Conservation (phyloP, 2,329 filamentous ascomycete species). For the Penicillium sp. region DNA sequence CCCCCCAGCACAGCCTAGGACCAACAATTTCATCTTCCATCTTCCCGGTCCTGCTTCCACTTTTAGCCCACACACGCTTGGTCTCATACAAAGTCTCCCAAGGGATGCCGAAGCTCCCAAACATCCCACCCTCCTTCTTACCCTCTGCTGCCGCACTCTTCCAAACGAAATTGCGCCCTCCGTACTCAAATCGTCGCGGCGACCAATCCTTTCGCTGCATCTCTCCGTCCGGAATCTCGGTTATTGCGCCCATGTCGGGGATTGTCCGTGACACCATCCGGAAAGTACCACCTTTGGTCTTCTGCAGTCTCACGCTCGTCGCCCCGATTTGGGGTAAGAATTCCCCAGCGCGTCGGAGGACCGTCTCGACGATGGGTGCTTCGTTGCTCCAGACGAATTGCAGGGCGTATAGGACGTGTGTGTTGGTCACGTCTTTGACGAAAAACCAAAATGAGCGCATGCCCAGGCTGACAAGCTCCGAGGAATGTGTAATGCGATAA, state of each 20-base stretch:
- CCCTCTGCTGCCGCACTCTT: conserved; percentile 11
- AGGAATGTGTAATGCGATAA: conserved; percentile 18
- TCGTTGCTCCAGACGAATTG: conserved; percentile 18
- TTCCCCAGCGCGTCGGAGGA: conserved; percentile 17
- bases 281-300: conserved; percentile 14
- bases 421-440: conserved; percentile 19
- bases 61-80: conserved; percentile 18
- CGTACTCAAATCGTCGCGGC: conserved; percentile 17
- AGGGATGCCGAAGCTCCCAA: conserved; percentile 8
- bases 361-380: conserved; percentile 14
- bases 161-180: conserved; percentile 19
- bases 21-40: conserved; percentile 19
- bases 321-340: conserved; percentile 17
- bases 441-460: conserved; percentile 18
- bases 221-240: conserved; percentile 15
- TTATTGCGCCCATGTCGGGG: conserved; percentile 11
- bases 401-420: conserved; percentile 16
- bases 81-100: conserved; percentile 22
- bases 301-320: conserved; percentile 13
- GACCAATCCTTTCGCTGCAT: conserved; percentile 15
- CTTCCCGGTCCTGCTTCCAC: conserved; percentile 15
- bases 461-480: conserved; percentile 14
- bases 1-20: conserved; percentile 15
- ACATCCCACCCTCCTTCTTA: conserved; percentile 9
- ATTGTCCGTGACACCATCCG: conserved; percentile 13